Conservation (phyloP, 371 early-diverging fungal species). For the Mortierella sp. region DNA sequence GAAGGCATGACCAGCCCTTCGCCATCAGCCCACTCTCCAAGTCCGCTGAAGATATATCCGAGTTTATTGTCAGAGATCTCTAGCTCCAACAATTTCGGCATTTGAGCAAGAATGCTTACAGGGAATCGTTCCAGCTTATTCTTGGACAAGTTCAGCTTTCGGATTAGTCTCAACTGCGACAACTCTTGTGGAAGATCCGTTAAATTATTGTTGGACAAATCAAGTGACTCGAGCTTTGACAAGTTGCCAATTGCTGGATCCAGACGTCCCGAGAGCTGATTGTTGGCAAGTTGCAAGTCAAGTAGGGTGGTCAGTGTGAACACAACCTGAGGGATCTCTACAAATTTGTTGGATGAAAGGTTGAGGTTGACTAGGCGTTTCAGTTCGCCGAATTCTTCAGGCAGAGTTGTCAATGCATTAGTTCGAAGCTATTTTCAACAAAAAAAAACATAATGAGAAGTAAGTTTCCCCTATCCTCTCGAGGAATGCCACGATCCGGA, state of each 20-base stretch:
- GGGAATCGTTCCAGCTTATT: conserved; percentile 69
- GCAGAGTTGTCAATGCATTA: conserved; percentile 66
- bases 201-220: conserved; percentile 75
- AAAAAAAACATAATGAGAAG: neutral
- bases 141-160: conserved; percentile 68
- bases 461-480: neutral
- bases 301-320: conserved; percentile 58
- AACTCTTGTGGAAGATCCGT: conserved; percentile 63
- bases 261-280: conserved; percentile 58
- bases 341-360: conserved; percentile 64
- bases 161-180: conserved; percentile 60
- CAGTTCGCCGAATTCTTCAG: conserved; percentile 60
- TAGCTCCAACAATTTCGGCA: conserved; percentile 65
- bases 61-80: conserved; percentile 65
- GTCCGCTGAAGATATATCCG: conserved; percentile 31
- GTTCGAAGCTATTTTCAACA: conserved; percentile 62
- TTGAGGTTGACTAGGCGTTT: conserved; percentile 62
- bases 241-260: conserved; percentile 54
- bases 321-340: conserved; percentile 61
- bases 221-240: conserved; percentile 64
- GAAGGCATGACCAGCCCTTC: conserved; percentile 46
- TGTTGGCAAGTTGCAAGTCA: conserved; percentile 66
- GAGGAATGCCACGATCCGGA: neutral
- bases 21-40: conserved; percentile 11
- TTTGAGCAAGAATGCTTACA: conserved; percentile 38